phyloP scores from a whole-genome alignment of 148 eudicot genomes.

The Agrostemma githago region DNA sequence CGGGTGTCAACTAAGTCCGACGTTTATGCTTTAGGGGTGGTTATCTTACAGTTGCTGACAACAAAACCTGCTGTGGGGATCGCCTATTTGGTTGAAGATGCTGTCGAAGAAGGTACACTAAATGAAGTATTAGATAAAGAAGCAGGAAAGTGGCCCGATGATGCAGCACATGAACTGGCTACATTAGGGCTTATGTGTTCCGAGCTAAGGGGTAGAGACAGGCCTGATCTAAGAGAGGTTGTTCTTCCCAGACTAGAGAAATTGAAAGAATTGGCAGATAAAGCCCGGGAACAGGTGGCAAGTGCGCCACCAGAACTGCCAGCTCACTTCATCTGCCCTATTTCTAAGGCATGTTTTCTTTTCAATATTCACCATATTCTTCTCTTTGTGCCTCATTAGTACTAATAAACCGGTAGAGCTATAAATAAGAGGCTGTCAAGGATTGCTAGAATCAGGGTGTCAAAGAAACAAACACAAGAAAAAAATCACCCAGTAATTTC shows the following conservation, averaged over 20 bases:
- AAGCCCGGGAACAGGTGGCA: conserved; percentile 38
- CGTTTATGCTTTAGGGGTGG: conserved; percentile 88
- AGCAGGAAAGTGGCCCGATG: conserved; percentile 78
- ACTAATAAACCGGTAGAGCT: not conserved
- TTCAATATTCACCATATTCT: not conserved
- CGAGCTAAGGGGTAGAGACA: conserved; percentile 74
- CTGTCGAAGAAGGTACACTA: conserved; percentile 53
- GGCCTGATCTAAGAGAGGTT: conserved; percentile 64
- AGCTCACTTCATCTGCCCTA: conserved; percentile 68
- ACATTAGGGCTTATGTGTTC: conserved; percentile 61
- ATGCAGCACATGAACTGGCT: conserved; percentile 65
- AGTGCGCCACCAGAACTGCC: conserved; percentile 41
- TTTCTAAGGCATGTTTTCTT: conserved; percentile 50
- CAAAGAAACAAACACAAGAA: not conserved
- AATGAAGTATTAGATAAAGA: conserved; percentile 51
- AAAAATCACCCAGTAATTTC: not conserved
- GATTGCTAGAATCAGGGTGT: not conserved
- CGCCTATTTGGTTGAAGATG: conserved; percentile 59
- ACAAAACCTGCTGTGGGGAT: conserved; percentile 68
- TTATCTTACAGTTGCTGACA: conserved; percentile 74
- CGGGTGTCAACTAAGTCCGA: conserved; percentile 69
- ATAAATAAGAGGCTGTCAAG: not conserved
- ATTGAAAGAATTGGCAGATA: conserved; percentile 57
- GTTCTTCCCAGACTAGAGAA: conserved; percentile 71
- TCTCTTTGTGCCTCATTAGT: not conserved